A percentile compares a stretch with the other conserved stretches of the same genome.
These are phyloP conservation scores for Oidiodendron maius DNA, from an alignment of 495 filamentous ascomycete genomes.

Conservation along the genomic window DNA sequence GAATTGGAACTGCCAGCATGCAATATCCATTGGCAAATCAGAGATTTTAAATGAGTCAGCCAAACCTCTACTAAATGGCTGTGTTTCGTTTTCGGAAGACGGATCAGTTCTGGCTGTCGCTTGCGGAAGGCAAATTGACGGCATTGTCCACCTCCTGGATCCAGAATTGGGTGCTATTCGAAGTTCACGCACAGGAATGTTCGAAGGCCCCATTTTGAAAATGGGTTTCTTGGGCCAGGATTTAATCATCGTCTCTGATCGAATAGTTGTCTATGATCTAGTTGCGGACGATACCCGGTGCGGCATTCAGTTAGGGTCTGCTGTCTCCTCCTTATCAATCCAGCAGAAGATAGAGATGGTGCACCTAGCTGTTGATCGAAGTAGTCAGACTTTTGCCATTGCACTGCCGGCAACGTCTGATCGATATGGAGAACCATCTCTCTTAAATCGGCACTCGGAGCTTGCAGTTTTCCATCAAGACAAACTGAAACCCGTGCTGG, in stretches of 20 bases:
- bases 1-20: conserved; percentile 66
- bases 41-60: conserved; percentile 29
- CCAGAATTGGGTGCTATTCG: conserved; percentile 48
- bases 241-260: conserved; percentile 56
- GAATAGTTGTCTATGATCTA: conserved; percentile 61
- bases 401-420: conserved; percentile 31
- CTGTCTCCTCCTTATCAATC: conserved; percentile 24
- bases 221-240: conserved; percentile 55
- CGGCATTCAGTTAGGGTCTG: conserved; percentile 33
- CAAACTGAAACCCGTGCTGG: conserved; percentile 40
- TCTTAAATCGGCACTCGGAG: conserved; percentile 29
- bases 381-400: conserved; percentile 52
- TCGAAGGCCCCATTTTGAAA: conserved; percentile 43
- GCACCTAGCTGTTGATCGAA: conserved; percentile 55
- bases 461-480: conserved; percentile 52
- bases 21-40: conserved; percentile 46
- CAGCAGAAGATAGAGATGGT: conserved; percentile 33
- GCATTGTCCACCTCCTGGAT: conserved; percentile 54
- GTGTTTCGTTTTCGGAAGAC: conserved; percentile 74
- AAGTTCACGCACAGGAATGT: conserved; percentile 48
- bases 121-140: conserved; percentile 31
- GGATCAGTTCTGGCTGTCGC: conserved; percentile 74
- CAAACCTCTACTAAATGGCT: conserved; percentile 31
- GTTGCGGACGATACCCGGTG: conserved; percentile 52
- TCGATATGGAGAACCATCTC: background rate